Evolutionary conservation across 2,329 filamentous ascomycete genomes (phyloP), one percentile per base, ranked within the genome.

Genomic region (Ceratocystis cacaofunesta): DNA sequence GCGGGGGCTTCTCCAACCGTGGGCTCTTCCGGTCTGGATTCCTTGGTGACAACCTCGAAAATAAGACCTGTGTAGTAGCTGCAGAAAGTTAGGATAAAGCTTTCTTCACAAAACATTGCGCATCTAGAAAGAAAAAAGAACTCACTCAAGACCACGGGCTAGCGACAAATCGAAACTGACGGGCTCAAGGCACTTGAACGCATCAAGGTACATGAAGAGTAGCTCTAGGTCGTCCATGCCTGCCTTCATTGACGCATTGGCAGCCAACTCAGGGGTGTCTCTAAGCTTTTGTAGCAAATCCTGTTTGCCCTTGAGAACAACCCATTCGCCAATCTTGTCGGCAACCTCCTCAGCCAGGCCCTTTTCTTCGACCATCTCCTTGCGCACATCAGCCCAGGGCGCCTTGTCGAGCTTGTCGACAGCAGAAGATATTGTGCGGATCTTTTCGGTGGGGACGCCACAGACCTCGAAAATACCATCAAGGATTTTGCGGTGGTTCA

Each of bases 391-490:
- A 41, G 82, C 61, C 66, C 66, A 68, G 1, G 91, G 88, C 72
- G 87, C 79, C 78, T 97, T 97, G 76, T 96, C 92, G 65, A 97
- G 80, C 79, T 97, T 97, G 78, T 97, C 92, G 60, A 97, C 92
- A 1, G 92, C 92, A 28, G 89, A 94, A 48, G 88, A 94, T 72
- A 96, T 96, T 36, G 88, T 85, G 65, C 92, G 84, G 70, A 95
- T 89, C 79, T 95, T 92, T 66, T 95, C 88, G 67, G 83, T 78
- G 1, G 92, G 90, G 15, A 97, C 92, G 69, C 92, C 92, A 71
- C 89, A 92, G 32, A 96, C 89, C 73, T 90, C 83, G 76, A 97
- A 96, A 70, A 96, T 83, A 66, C 92, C 92, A 71, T 96, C 92
- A 17, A 97, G 81, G 61, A 96, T 92, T 77, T 95, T 92, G 70